A percentile compares a stretch with the other conserved stretches of the same genome.
Conservation (phyloP, 176 grass and related monocot genomes). For the Olyra latifolia region DNA sequence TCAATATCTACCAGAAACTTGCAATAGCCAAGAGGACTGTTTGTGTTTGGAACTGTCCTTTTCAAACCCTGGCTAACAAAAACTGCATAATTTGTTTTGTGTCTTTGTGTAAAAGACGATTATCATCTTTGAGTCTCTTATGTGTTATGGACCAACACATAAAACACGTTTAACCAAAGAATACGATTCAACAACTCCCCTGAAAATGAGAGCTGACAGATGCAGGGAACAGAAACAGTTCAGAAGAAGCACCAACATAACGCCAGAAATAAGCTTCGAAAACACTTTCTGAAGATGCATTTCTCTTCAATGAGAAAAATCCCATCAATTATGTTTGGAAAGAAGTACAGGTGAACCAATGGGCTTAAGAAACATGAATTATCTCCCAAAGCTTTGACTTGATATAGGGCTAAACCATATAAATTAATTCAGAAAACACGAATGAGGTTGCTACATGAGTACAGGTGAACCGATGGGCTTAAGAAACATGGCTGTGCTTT, state of each 20-base stretch:
- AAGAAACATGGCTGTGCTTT: constrained; percentile 11
- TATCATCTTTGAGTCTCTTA: constrained; percentile 12
- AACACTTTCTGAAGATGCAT: not conserved
- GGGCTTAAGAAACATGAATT: too few relatives aligned
- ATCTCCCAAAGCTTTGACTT: not conserved
- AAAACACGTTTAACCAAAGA: constrained; percentile 4
- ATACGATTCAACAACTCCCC: constrained; percentile 13
- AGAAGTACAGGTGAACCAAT: too few relatives aligned
- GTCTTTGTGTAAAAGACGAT: not conserved
- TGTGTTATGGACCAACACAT: not conserved
- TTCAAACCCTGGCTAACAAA: not conserved
- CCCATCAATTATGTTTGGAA: not conserved
- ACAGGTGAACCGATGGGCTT: not conserved
- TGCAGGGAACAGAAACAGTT: constrained; percentile 20
- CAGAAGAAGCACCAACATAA: constrained; percentile 21
- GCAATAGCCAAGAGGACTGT: not conserved
- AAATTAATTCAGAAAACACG: not conserved
- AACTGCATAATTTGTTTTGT: not conserved
- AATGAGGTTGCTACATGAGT: not conserved
- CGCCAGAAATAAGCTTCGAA: not conserved
- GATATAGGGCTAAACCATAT: not conserved
- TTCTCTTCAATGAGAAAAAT: constrained; percentile 3
- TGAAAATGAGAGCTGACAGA: constrained; percentile 43
- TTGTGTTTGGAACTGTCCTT: constrained; percentile 13
- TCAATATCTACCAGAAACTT: not conserved